Evolutionary conservation across 1,139 yeast species (phyloP), one percentile per base, ranked within the genome.

Genomic region (Yamadazyma songkhlaensis): DNA sequence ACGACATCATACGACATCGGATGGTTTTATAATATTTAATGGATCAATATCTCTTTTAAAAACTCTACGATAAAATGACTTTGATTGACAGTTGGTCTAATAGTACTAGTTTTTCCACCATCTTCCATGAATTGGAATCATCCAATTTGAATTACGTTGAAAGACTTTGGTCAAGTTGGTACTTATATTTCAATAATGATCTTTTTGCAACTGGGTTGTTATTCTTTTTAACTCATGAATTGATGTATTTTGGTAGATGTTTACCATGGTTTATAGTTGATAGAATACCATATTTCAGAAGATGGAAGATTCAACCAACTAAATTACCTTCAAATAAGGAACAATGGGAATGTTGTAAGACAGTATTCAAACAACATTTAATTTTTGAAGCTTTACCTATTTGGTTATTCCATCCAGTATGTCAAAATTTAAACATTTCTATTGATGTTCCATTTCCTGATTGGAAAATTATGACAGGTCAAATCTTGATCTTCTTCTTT

Each of bases 301-400:
- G 72, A 58, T 88, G 77, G 72, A 88, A 88, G 64, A 80, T 88
- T 49, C 96, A 88, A 63, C 87, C 85, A 37, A 73, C 79, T 27
- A 86, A 86, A 58, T 62, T 84, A 35, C 96, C 96, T 13, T 68
- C 84, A 31, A 74, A 78, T 46, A 72, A 74, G 54, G 96, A 90
- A 62, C 96, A 90, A 61, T 81, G 95, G 88, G 89, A 86, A 61
- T 90, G 97, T 61, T 74, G 89, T 46, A 84, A 84, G 60, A 72
- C 87, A 14, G 97, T 90, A 23, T 65, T 90, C 40, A 74, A 82
- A 35, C 84, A 94, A 22, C 97, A 90, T 64, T 80, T 88, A 56
- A 62, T 90, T 45, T 95, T 90, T 38, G 97, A 90, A 64, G 96
- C 95, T 9, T 73, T 92, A 44, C 97, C 97, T 39, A 90, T 90